phyloP scores from a whole-genome alignment of 345 rosid genomes.

The Dimocarpus longan region DNA sequence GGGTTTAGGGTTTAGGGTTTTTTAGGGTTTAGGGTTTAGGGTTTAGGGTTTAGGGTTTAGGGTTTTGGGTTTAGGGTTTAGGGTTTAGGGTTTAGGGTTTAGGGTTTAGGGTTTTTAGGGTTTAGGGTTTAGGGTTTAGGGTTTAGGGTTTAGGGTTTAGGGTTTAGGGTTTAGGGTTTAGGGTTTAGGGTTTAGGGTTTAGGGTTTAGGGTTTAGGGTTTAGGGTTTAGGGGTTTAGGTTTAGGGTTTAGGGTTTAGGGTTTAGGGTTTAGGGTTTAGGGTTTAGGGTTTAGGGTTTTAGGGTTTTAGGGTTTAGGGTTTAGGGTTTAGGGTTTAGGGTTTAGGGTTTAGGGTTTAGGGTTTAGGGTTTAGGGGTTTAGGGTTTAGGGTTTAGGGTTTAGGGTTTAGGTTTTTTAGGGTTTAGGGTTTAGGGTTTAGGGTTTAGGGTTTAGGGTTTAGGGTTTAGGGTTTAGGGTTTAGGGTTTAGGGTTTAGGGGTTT shows the following conservation, averaged over 20 bases:
- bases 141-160: neutral
- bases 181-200: too few species aligned
- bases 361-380: conserved; percentile 8
- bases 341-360: neutral
- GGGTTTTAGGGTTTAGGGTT: conserved; percentile 7
- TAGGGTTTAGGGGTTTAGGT: neutral
- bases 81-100: neutral
- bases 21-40: too few species aligned
- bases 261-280: neutral
- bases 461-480: conserved; percentile 2
- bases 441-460: conserved; percentile 9
- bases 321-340: conserved; percentile 9
- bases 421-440: conserved; percentile 9
- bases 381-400: neutral
- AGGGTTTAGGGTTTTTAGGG: too few species aligned
- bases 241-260: neutral
- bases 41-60: neutral
- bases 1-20: neutral
- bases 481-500: conserved; percentile 5
- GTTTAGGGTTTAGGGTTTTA: neutral
- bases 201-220: neutral
- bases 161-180: neutral
- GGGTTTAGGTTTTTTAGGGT: too few species aligned
- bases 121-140: too few species aligned
- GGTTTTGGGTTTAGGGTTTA: neutral